Evolutionary conservation across 1,284 basidiomycete species (phyloP).

Genomic region (Athelia psychrophila): DNA sequence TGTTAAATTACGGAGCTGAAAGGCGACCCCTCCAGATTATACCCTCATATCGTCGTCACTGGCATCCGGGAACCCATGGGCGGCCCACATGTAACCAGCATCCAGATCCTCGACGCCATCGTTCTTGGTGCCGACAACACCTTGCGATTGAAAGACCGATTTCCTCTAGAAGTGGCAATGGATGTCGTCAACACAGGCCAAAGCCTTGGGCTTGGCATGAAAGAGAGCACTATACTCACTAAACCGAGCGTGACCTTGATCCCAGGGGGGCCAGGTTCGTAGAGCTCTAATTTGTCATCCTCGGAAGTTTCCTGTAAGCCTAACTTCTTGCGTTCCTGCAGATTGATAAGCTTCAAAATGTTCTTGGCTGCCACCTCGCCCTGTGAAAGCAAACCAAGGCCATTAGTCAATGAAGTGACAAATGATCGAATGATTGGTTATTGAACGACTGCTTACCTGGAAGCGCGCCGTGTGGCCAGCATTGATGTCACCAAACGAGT

Average conservation of each 20-base stretch:
- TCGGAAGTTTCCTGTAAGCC: too few relatives aligned
- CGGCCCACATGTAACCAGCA: slow-evolving; percentile 39
- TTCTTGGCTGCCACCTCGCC: slow-evolving; percentile 52
- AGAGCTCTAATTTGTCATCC: slow-evolving; percentile 39
- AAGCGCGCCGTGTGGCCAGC: slow-evolving; percentile 71
- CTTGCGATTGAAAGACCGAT: slow-evolving; percentile 38
- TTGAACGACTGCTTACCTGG: slow-evolving; percentile 34
- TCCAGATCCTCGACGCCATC: slow-evolving; percentile 47
- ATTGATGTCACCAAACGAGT: slow-evolving; percentile 66
- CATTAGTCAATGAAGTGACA: too few relatives aligned
- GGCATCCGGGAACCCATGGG: slow-evolving; percentile 22
- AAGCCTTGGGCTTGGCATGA: too few relatives aligned
- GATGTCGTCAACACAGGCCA: too few relatives aligned
- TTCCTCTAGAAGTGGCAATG: slow-evolving; percentile 19
- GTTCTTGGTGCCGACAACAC: slow-evolving; percentile 38
- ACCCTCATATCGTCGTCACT: slow-evolving; percentile 23
- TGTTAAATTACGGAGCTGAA: too few relatives aligned
- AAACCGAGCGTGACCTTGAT: slow-evolving; percentile 66
- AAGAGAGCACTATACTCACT: too few relatives aligned
- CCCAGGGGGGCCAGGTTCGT: slow-evolving; percentile 46
- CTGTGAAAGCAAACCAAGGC: too few relatives aligned
- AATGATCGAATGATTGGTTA: too few relatives aligned
- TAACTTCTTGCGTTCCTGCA: slow-evolving; percentile 5
- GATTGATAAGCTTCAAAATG: slow-evolving; percentile 42
- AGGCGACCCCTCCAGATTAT: neutral